Evolutionary conservation across 83 land plant species (phyloP).

Genomic region (Thuja plicata): DNA sequence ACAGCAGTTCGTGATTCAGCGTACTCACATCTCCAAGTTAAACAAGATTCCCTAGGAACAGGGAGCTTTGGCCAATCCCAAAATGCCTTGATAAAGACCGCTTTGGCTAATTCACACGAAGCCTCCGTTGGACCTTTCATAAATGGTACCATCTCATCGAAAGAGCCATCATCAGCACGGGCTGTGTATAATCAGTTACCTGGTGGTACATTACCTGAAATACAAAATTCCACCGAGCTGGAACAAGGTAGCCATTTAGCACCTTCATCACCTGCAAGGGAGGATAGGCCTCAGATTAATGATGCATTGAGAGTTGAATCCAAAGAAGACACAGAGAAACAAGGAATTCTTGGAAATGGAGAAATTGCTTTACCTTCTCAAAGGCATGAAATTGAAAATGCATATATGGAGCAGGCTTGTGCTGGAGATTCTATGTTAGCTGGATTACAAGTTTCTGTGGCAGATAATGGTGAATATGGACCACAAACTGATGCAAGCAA

Average conservation of each 20-base stretch:
- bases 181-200: slow-evolving; percentile 3
- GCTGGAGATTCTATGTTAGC: slow-evolving; percentile 21
- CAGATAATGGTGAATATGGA: slow-evolving; percentile 28
- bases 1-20: slow-evolving; percentile 17
- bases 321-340: slow-evolving; percentile 9
- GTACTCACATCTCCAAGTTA: slow-evolving; percentile 33
- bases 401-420: slow-evolving; percentile 14
- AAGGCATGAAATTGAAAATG: slow-evolving; percentile 20
- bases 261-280: slow-evolving; percentile 7
- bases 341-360: neutral
- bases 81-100: neutral
- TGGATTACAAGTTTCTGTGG: slow-evolving; percentile 26
- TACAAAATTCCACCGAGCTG: neutral
- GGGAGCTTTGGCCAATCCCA: slow-evolving; percentile 11
- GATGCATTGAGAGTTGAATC: neutral
- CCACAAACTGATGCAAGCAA: slow-evolving; percentile 36
- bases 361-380: slow-evolving; percentile 23
- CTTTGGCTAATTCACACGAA: neutral
- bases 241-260: slow-evolving; percentile 3
- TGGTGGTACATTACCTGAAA: neutral
- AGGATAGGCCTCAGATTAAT: neutral
- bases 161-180: slow-evolving; percentile 6
- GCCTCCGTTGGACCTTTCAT: neutral
- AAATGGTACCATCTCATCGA: slow-evolving; percentile 2
- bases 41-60: slow-evolving; percentile 29